A percentile compares a stretch with the other conserved stretches of the same genome.
Evolutionary conservation across 164 flowering plant genomes (phyloP).

Genomic region (Nymphaea thermarum): DNA sequence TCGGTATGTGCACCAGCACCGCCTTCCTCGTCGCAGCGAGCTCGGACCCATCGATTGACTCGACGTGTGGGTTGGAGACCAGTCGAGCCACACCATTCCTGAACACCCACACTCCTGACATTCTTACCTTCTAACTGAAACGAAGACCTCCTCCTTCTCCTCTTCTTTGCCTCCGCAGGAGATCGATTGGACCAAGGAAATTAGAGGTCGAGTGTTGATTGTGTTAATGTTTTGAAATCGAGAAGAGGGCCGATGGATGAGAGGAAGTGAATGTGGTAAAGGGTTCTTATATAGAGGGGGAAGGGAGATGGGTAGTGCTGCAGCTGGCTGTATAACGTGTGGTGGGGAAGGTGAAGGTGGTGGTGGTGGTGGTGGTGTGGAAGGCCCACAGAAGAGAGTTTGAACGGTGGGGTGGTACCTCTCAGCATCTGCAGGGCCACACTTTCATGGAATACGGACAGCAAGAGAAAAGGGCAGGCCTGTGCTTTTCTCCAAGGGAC

Average conservation of each 20-base stretch:
- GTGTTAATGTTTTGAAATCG: no score
- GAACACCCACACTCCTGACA: slow-evolving; percentile 72
- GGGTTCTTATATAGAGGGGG: not conserved
- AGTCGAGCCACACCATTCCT: slow-evolving; percentile 18
- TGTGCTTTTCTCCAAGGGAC: not conserved
- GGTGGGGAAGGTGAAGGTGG: not conserved
- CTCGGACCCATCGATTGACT: slow-evolving; percentile 1
- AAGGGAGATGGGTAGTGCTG: not conserved
- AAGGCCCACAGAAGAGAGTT: not conserved
- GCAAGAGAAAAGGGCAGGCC: not conserved
- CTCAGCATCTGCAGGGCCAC: not conserved
- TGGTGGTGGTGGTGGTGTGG: not conserved
- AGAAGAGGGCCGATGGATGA: no score
- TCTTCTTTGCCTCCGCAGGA: not conserved
- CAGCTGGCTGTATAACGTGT: not conserved
- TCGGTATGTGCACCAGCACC: slow-evolving; percentile 39
- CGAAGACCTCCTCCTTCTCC: no score
- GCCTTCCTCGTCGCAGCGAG: slow-evolving; percentile 15
- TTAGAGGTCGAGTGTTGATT: no score
- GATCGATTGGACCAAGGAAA: not conserved
- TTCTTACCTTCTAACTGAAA: slow-evolving; percentile 3
- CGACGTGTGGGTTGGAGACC: slow-evolving; percentile 10
- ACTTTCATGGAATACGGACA: not conserved
- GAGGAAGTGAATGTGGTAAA: not conserved
- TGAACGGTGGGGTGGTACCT: not conserved